Base-by-base conservation (phyloP, 805 yeast species). In the Metschnikowia santaceciliae region DNA sequence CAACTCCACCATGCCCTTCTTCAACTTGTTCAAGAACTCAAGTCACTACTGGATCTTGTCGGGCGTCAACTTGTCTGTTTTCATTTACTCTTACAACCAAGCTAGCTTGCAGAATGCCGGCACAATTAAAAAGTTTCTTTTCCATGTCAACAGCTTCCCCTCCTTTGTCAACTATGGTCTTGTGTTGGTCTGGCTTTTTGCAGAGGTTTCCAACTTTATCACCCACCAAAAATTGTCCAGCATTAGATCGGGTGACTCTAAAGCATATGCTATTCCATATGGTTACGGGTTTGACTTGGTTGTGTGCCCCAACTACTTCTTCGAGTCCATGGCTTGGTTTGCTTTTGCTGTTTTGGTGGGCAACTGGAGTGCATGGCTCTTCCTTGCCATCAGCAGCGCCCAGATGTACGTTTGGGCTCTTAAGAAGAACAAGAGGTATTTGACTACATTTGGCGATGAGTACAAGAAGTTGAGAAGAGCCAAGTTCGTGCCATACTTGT, bases 401-500 rank as follows among this genome's bases (percentile, higher is more conserved):
- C 97, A 94, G 66, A 92, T 94, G 98, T 84, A 80, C 72, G 59
- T 81, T 48, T 92, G 98, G 97, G 97, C 98, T 20, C 77, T 81
- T 52, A 84, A 89, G 75, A 91, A 90, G 68, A 95, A 92, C 70
- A 75, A 73, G 61, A 44, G 82, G 49, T 86, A 84, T 66, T 72
- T 74, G 63, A 78, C 77, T 61, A 84, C 83, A 50, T 87, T 87
- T 71, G 90, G 90, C 23, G 82, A 82, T 59, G 80, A 82, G 56
- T 94, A 92, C 67, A 92, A 92, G 62, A 81, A 82, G 61, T 76
- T 80, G 65, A 85, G 90, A 70, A 85, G 90, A 64, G 65, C 65
- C 40, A 86, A 88, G 55, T 75, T 84, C 69, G 72, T 94, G 59
- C 99, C 99, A 22, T 89, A 46, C 39, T 32, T 57, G 46, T 44